Base-by-base conservation (phyloP, 2,329 filamentous ascomycete genomes). In the Nigrospora osmanthi region DNA sequence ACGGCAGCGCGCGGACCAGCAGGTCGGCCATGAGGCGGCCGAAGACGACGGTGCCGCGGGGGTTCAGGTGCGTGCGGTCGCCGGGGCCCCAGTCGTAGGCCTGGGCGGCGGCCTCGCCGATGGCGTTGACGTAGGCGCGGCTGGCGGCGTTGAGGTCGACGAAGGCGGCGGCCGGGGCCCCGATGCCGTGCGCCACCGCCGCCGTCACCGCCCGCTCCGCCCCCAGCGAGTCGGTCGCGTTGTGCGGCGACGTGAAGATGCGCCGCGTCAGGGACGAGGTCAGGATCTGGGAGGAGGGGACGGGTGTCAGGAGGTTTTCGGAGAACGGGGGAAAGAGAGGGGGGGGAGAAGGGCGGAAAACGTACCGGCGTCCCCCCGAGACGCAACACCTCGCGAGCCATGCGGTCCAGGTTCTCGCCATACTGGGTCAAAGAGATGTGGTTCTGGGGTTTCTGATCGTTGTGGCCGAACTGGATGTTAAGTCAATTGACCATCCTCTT, bases 51-150 rank as follows among this genome's bases (percentile, higher is more conserved):
- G 67, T 70, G 0, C 79, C 79, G 46, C 66, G 62, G 2, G 57
- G 54, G 54, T 80, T 81, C 30, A 83, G 52, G 60, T 83, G 80
- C 2, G 78, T 82, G 39, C 63, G 61, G 53, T 83, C 80, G 2
- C 63, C 49, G 6, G 54, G 55, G 16, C 52, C 51, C 19, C 68
- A 54, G 47, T 80, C 74, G 38, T 79, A 78, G 35, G 54, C 63
- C 31, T 65, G 62, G 0, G 71, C 68, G 6, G 69, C 67, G 0
- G 57, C 51, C 32, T 67, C 60, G 0, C 76, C 76, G 42, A 81
- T 76, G 1, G 66, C 65, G 44, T 78, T 72, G 17, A 78, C 59
- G 46, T 80, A 80, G 32, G 64, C 54, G 4, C 68, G 65, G 39
- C 71, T 76, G 0, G 69, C 73, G 5, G 55, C 54, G 51, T 79